Base-by-base conservation (phyloP, 192 early-diverging fungal genomes). In the Entomortierella chlamydospora region DNA sequence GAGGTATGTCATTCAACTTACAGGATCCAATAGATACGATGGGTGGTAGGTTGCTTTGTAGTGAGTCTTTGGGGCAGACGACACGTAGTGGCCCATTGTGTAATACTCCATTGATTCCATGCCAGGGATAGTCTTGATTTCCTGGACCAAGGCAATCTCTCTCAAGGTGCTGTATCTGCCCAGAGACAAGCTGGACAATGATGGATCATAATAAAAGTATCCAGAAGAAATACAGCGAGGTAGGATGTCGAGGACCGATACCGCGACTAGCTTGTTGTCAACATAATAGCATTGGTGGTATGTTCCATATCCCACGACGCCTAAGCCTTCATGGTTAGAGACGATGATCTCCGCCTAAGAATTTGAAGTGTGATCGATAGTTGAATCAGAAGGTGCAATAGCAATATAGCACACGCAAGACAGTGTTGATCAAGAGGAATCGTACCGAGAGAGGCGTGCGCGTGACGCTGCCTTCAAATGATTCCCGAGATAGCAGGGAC, bases 161-260 rank as follows among this genome's bases (percentile, higher is more conserved):
- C 91, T 74, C 57, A 99, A 62, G 5, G 95, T 93, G 56, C 91
- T 90, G 70, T 93, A 95, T 26, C 91, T 91, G n/a, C 98, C 98
- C 25, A 96, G 78, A 25, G 88, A 88, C 51, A 99, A 81, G 50
- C 82, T 87, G 0, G 85, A 61, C 55, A 90, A 92, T 8, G 89
- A 88, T 1, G 96, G 94, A 62, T 99, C 96, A 81, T 99, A 99
- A 68, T 96, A 90, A 62, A 98, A 93, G 61, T 99, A 98, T 25
- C 97, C 96, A 1, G 95, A 91, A 0, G 95, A 97, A 22, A 98
- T 83, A 61, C 93, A 97, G 0, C 59, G 51, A 17, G 96, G 98
- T 43, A 98, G 83, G 10, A 98, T 90, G 76, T 99, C 98, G 61
- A 99, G 78, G 2, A 99, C 96, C 18, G 90, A 93, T 15, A 98